phyloP scores from a whole-genome alignment of 1,284 basidiomycete genomes.

The Ustilago hordei region DNA sequence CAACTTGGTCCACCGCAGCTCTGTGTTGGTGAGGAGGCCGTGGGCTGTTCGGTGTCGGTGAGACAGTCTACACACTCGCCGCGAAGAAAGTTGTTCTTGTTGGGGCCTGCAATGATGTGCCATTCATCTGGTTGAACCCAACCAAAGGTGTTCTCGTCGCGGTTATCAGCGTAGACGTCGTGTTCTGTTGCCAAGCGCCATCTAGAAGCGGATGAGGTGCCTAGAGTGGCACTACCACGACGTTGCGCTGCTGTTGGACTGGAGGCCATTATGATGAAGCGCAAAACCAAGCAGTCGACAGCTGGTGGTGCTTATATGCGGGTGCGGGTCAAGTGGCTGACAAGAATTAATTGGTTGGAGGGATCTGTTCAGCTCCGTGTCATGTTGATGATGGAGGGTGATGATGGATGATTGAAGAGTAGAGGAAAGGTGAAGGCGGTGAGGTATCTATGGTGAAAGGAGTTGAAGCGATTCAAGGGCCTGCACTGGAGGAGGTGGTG shows the following conservation, averaged over 20 bases:
- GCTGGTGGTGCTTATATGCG: neutral
- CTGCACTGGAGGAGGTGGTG: neutral
- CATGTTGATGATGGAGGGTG: neutral
- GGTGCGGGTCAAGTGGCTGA: neutral
- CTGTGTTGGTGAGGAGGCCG: slow-evolving; percentile 11
- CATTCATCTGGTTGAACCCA: slow-evolving; percentile 54
- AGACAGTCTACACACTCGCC: slow-evolving; percentile 40
- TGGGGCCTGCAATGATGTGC: slow-evolving; percentile 46
- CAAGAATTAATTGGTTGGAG: neutral
- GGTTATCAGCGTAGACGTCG: slow-evolving; percentile 50
- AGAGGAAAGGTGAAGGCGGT: neutral
- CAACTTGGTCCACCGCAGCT: slow-evolving; percentile 46
- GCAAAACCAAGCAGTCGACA: neutral
- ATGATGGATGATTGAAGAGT: neutral
- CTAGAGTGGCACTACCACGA: neutral
- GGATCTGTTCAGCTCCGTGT: neutral
- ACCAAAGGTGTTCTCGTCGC: slow-evolving; percentile 50
- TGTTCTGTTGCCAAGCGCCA: slow-evolving; percentile 42
- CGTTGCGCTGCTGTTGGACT: neutral
- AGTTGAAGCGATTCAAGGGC: neutral
- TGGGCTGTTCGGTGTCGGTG: slow-evolving; percentile 12
- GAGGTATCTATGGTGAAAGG: neutral
- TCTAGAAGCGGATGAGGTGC: neutral
- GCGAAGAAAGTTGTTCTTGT: slow-evolving; percentile 46
- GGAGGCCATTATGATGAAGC: neutral